Conservation (phyloP, 1,284 basidiomycete genomes). For the Ustilago trichophora region DNA sequence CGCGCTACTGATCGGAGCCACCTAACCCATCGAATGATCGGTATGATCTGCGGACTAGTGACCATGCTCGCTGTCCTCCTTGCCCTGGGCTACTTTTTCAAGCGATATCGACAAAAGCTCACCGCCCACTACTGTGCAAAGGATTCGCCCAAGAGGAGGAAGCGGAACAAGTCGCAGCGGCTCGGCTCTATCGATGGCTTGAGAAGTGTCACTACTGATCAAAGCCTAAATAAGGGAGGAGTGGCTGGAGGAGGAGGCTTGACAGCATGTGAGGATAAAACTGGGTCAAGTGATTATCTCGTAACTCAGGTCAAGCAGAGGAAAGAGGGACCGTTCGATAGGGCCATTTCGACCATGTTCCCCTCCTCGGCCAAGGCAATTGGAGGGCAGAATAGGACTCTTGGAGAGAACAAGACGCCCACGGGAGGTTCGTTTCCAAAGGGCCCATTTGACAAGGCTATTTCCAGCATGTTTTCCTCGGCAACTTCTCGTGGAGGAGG, state of each 20-base stretch:
- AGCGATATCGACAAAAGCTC: slow-evolving; percentile 2
- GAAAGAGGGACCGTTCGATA: slow-evolving; percentile 13
- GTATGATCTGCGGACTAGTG: not conserved
- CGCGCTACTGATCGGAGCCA: too few species aligned
- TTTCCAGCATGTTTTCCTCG: not conserved
- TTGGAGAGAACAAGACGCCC: too few species aligned
- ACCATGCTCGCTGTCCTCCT: not conserved
- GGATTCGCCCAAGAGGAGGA: not conserved
- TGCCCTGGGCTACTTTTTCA: slow-evolving; percentile 3
- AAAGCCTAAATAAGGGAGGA: too few species aligned
- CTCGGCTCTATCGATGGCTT: slow-evolving; percentile 15
- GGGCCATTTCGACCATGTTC: slow-evolving; percentile 11
- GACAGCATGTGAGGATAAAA: not conserved
- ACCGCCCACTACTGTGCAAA: not conserved
- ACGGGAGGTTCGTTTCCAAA: too few species aligned
- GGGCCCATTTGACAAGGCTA: not conserved
- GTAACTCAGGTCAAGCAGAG: not conserved
- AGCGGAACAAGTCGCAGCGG: slow-evolving; percentile 1
- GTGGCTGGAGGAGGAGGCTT: too few species aligned
- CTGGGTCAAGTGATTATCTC: slow-evolving; percentile 4
- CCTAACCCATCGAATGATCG: not conserved
- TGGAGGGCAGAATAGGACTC: too few species aligned
- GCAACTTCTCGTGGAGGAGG: too few species aligned
- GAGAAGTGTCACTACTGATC: too few species aligned
- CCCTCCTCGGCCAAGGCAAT: not conserved